Evolutionary conservation across 768 basidiomycete genomes (phyloP), one percentile per base, ranked within the genome.

Genomic region (Cantharellus anzutake): DNA sequence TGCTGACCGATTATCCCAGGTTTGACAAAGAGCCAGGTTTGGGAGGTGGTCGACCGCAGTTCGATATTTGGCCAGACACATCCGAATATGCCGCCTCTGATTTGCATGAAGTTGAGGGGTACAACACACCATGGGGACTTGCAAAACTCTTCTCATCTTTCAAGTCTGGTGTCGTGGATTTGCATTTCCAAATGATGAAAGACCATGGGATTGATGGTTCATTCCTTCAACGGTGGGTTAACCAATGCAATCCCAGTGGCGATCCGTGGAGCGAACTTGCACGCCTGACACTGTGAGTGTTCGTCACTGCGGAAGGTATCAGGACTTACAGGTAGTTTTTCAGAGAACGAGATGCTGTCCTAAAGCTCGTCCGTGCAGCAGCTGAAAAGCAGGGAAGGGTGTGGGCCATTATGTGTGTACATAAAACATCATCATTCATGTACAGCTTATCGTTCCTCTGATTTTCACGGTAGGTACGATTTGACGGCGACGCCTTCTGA

Each of bases 111-210:
- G 80, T 79, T 2, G 76, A 76, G 50, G 74, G 74, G 3, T 67
- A 73, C 42, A 67, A 73, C 4, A n/a, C 61, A 29, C 52, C 57
- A n/a, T 83, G 81, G 2, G 75, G 80, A 16, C 82, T 81, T 51
- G 78, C 79, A 3, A 75, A 80, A 61, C 71, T 90, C 11, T 91
- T 90, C 70, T 89, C 87, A 1, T 87, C 84, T 2, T 77, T 86
- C 41, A 76, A 88, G 67, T 75, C 80, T 14, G 78, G 78, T 67
- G 88, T 86, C 0, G 86, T 89, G 3, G 56, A 62, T 52, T 76
- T 81, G 42, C 85, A 87, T 67, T 86, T 86, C 67, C 76, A 78
- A 64, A 86, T 84, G 86, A 90, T 91, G 88, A 84, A 85, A 3
- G 72, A 79, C 63, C 81, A 86, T 63, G 80, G 81, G 51, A 78